Evolutionary conservation across 2,329 filamentous ascomycete species (phyloP).

Genomic region (Alternaria sp.): DNA sequence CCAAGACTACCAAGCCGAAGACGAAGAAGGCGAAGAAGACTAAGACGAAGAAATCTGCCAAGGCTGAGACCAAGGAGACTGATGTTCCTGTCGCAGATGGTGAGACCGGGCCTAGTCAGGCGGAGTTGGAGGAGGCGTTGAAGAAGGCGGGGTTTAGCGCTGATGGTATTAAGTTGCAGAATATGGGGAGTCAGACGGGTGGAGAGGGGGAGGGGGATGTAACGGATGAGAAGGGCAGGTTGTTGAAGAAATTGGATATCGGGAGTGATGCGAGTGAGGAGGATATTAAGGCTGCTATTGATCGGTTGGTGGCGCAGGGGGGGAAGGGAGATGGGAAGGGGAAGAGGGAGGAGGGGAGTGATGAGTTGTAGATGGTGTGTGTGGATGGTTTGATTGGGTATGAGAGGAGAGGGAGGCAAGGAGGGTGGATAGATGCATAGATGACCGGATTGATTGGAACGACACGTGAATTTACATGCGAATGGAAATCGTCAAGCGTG

Average conservation of each 20-base stretch:
- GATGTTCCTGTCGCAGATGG: slow-evolving; percentile 27
- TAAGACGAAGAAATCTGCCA: slow-evolving; percentile 30
- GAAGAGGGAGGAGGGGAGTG: slow-evolving; percentile 19
- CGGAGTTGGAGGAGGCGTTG: slow-evolving; percentile 38
- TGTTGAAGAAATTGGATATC: slow-evolving; percentile 34
- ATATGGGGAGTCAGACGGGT: slow-evolving; percentile 19
- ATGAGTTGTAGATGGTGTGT: slow-evolving; percentile 32
- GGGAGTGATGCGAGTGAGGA: slow-evolving; percentile 43
- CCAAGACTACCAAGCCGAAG: slow-evolving; percentile 32
- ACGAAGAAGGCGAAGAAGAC: slow-evolving; percentile 23
- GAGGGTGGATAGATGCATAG: too few species aligned
- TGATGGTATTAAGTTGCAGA: slow-evolving; percentile 33
- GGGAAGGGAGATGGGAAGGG: not conserved
- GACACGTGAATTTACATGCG: too few species aligned
- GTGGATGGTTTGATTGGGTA: too few species aligned
- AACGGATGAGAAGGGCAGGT: slow-evolving; percentile 15
- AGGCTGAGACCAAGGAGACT: slow-evolving; percentile 28
- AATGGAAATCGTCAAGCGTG: too few species aligned
- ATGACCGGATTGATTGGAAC: too few species aligned
- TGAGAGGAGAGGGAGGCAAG: too few species aligned
- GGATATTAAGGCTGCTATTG: slow-evolving; percentile 58
- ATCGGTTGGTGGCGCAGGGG: slow-evolving; percentile 35
- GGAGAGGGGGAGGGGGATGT: slow-evolving; percentile 10
- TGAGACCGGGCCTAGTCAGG: slow-evolving; percentile 36
- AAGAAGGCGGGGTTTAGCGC: slow-evolving; percentile 40